Conservation (phyloP, 441 rosid genomes). For the Jatropha multifida region DNA sequence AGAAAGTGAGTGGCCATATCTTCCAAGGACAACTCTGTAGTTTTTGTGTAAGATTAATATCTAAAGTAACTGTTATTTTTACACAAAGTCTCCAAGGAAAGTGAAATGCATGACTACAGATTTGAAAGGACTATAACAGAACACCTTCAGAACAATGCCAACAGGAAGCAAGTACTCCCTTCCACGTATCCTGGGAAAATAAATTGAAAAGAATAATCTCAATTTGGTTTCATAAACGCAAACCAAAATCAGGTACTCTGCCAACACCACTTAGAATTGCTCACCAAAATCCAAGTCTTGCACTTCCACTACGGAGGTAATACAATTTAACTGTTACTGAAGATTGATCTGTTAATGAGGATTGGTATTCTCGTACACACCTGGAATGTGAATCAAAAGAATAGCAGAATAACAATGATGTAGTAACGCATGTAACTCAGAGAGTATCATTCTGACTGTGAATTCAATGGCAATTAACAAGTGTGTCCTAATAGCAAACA, state of each 20-base stretch:
- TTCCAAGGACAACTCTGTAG: background rate
- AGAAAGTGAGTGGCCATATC: background rate
- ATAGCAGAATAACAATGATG: constrained; percentile 9
- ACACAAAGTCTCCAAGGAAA: constrained; percentile 8
- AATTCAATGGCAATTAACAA: too few relatives aligned
- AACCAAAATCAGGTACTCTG: background rate
- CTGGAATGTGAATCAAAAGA: constrained; percentile 37
- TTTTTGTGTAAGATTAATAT: background rate
- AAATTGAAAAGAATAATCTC: constrained; percentile 17
- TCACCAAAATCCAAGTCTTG: constrained; percentile 96
- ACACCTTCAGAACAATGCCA: constrained; percentile 86
- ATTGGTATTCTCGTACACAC: constrained; percentile 88
- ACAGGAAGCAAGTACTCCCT: constrained; percentile 91
- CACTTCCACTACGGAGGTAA: constrained; percentile 94
- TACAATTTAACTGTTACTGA: constrained; percentile 79
- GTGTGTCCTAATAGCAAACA: too few relatives aligned
- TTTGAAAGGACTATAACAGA: constrained; percentile 16
- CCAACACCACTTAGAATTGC: constrained; percentile 24
- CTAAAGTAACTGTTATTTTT: background rate
- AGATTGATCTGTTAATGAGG: constrained; percentile 88
- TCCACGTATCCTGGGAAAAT: constrained; percentile 70
- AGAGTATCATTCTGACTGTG: too few relatives aligned
- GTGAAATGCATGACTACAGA: background rate
- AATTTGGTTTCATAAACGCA: background rate
- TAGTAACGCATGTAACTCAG: background rate